Conservation (phyloP, 805 yeast species). For the Tetrapisispora arboricola region DNA sequence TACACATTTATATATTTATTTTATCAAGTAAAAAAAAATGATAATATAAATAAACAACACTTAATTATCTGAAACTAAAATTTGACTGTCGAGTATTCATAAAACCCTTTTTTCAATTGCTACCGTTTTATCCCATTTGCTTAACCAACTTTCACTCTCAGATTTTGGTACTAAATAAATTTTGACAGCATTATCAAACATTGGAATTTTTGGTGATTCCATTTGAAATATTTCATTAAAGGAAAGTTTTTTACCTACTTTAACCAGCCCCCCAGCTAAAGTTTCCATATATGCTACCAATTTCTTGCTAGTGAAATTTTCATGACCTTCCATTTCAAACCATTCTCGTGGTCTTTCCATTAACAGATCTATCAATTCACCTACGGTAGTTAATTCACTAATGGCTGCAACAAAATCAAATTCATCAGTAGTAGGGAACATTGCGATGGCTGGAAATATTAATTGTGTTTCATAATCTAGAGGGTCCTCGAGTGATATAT, state of each 20-base stretch:
- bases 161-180: slow-evolving; percentile 71
- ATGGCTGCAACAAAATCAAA: slow-evolving; percentile 72
- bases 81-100: too few species aligned
- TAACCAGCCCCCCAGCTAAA: slow-evolving; percentile 69
- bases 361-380: slow-evolving; percentile 50
- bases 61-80: background rate
- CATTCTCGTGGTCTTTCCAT: slow-evolving; percentile 59
- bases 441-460: slow-evolving; percentile 66
- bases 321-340: slow-evolving; percentile 51
- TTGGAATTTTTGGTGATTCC: slow-evolving; percentile 55
- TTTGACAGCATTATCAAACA: slow-evolving; percentile 64
- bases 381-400: slow-evolving; percentile 60
- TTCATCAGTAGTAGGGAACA: slow-evolving; percentile 77
- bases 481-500: slow-evolving; percentile 50
- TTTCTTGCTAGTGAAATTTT: slow-evolving; percentile 46
- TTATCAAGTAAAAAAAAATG: too few species aligned
- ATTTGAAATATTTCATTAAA: slow-evolving; percentile 55
- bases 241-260: slow-evolving; percentile 68
- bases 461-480: slow-evolving; percentile 66
- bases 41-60: background rate
- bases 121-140: slow-evolving; percentile 50
- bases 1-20: too few species aligned
- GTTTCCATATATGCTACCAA: slow-evolving; percentile 79
- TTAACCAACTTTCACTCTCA: slow-evolving; percentile 55
- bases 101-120: slow-evolving; percentile 42